Evolutionary conservation across 2,329 filamentous ascomycete species (phyloP), one percentile per base, ranked within the genome.

Genomic region (Fusarium scirpi): DNA sequence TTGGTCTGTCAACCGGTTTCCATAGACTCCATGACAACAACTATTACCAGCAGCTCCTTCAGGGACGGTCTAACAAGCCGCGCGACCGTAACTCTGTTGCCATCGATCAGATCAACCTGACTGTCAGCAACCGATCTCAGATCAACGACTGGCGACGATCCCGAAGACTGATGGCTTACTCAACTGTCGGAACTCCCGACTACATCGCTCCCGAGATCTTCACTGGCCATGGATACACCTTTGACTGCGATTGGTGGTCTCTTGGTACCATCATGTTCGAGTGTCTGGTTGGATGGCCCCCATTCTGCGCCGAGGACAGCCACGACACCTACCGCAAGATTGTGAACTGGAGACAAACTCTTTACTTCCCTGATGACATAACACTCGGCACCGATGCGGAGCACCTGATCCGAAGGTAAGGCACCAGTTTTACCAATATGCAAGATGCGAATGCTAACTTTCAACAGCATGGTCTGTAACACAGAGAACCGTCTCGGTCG

Each of bases 251-350:
- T 85, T 99, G 96, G 96, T 99, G 96, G 96, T 97, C 93, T 24
- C 88, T 99, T 52, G 96, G 96, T 56, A 98, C 96, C 46, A 99
- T 99, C 83, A 98, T 99, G 96, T 99, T 98, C 77, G 96, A 99
- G 82, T 99, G 96, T 81, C 86, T 99, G 73, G 94, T 99, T 67
- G 96, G 96, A 76, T 99, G 96, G 96, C 96, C 96, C 58, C 96
- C 96, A 30, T 99, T 99, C 88, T 99, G 96, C 80, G 95, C 96
- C 22, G 96, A 99, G 80, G 95, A 98, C 79, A 93, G 94, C 65
- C 95, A 97, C 78, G 96, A 98, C 80, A 98, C 96, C 2, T 99
- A 99, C 83, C 92, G 95, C 73, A 99, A 99, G 87, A 99, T 99
- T 80, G 94, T 99, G 76, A 97, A 98, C 83, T 99, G 96, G 96